Evolutionary conservation across 345 rosid species (phyloP).

Genomic region (Melaleuca alternifolia): DNA sequence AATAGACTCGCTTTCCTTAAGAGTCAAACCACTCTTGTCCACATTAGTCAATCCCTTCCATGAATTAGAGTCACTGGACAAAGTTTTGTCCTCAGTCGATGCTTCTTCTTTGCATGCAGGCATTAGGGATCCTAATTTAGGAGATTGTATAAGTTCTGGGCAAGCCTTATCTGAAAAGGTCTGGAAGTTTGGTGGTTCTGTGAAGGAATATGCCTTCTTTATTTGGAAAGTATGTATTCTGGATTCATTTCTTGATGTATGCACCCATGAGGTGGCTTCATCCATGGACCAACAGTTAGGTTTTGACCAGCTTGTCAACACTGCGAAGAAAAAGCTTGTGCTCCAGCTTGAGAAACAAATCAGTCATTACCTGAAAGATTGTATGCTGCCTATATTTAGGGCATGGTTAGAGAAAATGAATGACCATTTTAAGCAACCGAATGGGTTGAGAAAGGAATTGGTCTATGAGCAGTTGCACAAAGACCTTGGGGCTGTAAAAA

Average conservation of each 20-base stretch:
- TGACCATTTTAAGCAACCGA: slow-evolving; percentile 37
- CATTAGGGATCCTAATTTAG: slow-evolving; percentile 27
- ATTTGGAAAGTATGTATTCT: slow-evolving; percentile 77
- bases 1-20: not conserved
- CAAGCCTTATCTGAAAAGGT: slow-evolving; percentile 40
- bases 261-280: slow-evolving; percentile 64
- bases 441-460: slow-evolving; percentile 30
- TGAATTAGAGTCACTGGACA: not conserved
- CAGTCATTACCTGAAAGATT: slow-evolving; percentile 46
- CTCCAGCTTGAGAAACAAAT: slow-evolving; percentile 64
- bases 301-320: slow-evolving; percentile 71
- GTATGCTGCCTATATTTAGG: slow-evolving; percentile 47
- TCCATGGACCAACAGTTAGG: slow-evolving; percentile 72
- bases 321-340: slow-evolving; percentile 67
- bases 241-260: slow-evolving; percentile 76
- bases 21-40: not conserved
- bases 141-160: slow-evolving; percentile 43
- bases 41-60: not conserved
- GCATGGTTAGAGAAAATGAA: slow-evolving; percentile 56
- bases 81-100: slow-evolving; percentile 30
- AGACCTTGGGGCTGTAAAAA: slow-evolving; percentile 35
- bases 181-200: slow-evolving; percentile 60
- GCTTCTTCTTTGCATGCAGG: slow-evolving; percentile 28
- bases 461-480: slow-evolving; percentile 27
- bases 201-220: slow-evolving; percentile 55